phyloP scores from a whole-genome alignment of 768 basidiomycete genomes.

The Podaxis sp. region DNA sequence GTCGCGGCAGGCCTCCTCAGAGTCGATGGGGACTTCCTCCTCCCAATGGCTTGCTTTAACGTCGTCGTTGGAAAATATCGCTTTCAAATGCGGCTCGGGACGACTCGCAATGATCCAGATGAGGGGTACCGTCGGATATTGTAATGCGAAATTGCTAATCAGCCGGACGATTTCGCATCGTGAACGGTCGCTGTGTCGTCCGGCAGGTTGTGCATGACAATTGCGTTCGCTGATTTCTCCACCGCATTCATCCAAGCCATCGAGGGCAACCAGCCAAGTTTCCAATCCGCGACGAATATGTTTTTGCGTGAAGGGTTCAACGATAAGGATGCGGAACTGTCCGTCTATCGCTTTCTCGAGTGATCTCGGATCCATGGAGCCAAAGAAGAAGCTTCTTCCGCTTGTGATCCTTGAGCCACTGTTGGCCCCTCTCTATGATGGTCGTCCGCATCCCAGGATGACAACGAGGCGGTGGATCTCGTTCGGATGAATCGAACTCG shows the following conservation, averaged over 20 bases:
- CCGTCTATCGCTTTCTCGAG: slow-evolving; percentile 11
- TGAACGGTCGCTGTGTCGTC: background rate
- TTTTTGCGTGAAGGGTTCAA: slow-evolving; percentile 15
- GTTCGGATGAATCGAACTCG: slow-evolving; percentile 19
- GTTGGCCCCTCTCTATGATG: slow-evolving; percentile 14
- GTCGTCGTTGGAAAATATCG: slow-evolving; percentile 9
- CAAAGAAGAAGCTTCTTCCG: slow-evolving; percentile 16
- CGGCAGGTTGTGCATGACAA: background rate
- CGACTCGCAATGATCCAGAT: slow-evolving; percentile 27
- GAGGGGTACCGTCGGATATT: slow-evolving; percentile 15
- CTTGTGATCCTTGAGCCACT: slow-evolving; percentile 14
- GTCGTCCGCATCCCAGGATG: slow-evolving; percentile 20
- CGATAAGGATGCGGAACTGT: slow-evolving; percentile 18
- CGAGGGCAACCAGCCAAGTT: slow-evolving; percentile 19
- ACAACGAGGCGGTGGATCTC: slow-evolving; percentile 20
- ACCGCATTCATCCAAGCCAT: slow-evolving; percentile 30
- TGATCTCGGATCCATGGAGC: slow-evolving; percentile 16
- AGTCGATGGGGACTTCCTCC: slow-evolving; percentile 12
- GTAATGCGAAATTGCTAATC: slow-evolving; percentile 6
- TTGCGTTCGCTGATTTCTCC: background rate
- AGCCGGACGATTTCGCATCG: slow-evolving; percentile 20
- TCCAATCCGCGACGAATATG: background rate
- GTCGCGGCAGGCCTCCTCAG: slow-evolving; percentile 19
- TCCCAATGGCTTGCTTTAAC: background rate
- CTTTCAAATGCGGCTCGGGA: slow-evolving; percentile 25